Evolutionary conservation across 257 asterid genomes (phyloP), one percentile per base, ranked within the genome.

Genomic region (Parsonsia alboflavescens): DNA sequence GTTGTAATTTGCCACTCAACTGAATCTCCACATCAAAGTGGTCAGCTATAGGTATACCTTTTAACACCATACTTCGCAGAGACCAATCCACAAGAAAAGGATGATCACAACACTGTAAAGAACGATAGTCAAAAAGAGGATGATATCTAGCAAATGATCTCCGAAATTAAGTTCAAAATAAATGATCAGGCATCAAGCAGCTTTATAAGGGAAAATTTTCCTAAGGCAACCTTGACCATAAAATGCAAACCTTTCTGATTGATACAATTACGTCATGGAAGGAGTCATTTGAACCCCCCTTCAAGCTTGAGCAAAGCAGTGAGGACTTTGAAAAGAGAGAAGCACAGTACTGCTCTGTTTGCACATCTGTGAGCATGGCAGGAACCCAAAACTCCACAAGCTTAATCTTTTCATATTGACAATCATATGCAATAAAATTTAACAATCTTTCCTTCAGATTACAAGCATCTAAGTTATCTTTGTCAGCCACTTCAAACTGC

Each of bases 371-470:
- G 71, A 88, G 96, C 84, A 61, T 69, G 72, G 81, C 89, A 39
- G 93, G 93, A 69, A 88, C 91, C 96, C 96, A 89, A 21, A 88
- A 86, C 81, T 89, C 93, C 59, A 83, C 63, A 61, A 86, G 85
- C 62, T 78, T 82, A 58, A 70, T 75, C 24, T 68, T 58, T 13
- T 52, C 76, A n/a, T 72, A 64, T 59, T 79, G 84, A 81, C 75
- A 61, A 53, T 68, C 81, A 65, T 78, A 74, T 63, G 73, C 86
- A 83, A 36, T 63, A 57, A 77, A 76, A 33, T 58, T 42, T 42
- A 56, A 53, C 42, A 73, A 50, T 48, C 73, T 80, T 49, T 74
- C 78, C 73, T 79, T 76, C 59, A 77, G 72, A 73, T 68, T 68
- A 70, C 80, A 42, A 21, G 71, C 70, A 66, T 74, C 82, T 45